phyloP scores from a whole-genome alignment of 176 grass and related monocot genomes.

The Avena insularis region DNA sequence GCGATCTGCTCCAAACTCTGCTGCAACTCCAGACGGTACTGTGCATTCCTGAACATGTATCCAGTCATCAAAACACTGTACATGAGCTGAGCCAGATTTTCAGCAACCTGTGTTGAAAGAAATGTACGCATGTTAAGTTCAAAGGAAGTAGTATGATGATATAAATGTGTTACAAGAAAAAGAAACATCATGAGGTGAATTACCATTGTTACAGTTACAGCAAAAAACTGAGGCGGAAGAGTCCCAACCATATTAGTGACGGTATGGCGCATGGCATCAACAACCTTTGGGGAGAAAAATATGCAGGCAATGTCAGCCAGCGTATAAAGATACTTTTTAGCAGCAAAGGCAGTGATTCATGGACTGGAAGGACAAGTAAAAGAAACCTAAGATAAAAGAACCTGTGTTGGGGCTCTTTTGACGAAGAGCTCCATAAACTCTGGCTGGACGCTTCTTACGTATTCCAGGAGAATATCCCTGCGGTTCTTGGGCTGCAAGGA shows the following conservation, averaged over 20 bases:
- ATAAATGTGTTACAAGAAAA: not conserved
- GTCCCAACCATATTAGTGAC: constrained; percentile 97
- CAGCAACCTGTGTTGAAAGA: constrained; percentile 73
- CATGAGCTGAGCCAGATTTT: constrained; percentile 95
- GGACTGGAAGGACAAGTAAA: not conserved
- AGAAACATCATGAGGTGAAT: not conserved
- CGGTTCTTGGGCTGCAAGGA: constrained; percentile 68
- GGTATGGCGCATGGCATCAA: constrained; percentile 95
- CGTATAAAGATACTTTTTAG: not conserved
- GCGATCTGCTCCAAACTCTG: constrained; percentile 90
- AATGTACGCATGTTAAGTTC: not conserved
- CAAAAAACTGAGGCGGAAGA: constrained; percentile 90
- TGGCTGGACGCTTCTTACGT: constrained; percentile 84
- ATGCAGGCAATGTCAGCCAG: not conserved
- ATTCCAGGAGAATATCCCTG: constrained; percentile 93
- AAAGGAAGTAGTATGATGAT: not conserved
- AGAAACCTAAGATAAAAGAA: constrained; percentile 35
- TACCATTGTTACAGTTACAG: constrained; percentile 94
- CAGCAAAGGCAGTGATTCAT: not conserved
- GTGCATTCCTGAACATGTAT: constrained; percentile 98
- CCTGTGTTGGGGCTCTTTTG: constrained; percentile 86
- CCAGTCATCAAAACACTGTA: constrained; percentile 98
- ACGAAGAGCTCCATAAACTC: constrained; percentile 97
- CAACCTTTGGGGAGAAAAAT: constrained; percentile 60
- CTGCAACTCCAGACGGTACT: constrained; percentile 83